Base-by-base conservation (phyloP, 441 rosid species). In the Bruguiera hainesii region DNA sequence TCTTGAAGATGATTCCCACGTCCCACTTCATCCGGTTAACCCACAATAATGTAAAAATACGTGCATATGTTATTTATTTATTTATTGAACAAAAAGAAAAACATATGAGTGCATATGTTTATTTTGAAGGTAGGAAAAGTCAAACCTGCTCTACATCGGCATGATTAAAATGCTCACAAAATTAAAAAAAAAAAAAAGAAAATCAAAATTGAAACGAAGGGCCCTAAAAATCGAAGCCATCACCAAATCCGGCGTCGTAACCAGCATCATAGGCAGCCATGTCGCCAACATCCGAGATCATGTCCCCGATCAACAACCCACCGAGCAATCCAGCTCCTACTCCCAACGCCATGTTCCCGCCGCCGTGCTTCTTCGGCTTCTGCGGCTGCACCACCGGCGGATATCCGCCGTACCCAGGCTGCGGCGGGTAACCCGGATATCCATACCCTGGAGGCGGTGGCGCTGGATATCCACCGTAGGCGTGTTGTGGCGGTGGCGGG, bases 311-410 rank as follows among this genome's bases (percentile, higher is more conserved):
- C 52, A 84, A 63, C 65, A 85, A 65, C 60, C 90, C 89, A 28
- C 93, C 90, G 7, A 83, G 72, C 75, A 89, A 67, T 9, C 91
- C 93, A 39, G 87, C 90, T 59, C 90, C 89, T 65, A 85, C 59
- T 55, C 87, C 96, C 60, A 84, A 35, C 0, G 84, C 89, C 64
- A 87, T 58, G 15, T 70, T 67, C 19, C 80, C 81, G 21, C 67
- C 80, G 2, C 84, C 80, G 7, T 50, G 33, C 69, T 79, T 83
- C 84, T 86, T 83, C 8, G 81, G 81, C 51, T 83, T 79, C 69
- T 83, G 85, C 2, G 79, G 83, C 60, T 76, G 79, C 73, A 56
- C 37, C 66, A 23, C 39, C 10, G 60, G 77, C 1, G 61, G 63
- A 67, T 83, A 83, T 16, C 87, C 87, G 15, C 70, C 70, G 2